phyloP scores from a whole-genome alignment of 805 yeast genomes.

The Vanderwaltozyma yarrowii region DNA sequence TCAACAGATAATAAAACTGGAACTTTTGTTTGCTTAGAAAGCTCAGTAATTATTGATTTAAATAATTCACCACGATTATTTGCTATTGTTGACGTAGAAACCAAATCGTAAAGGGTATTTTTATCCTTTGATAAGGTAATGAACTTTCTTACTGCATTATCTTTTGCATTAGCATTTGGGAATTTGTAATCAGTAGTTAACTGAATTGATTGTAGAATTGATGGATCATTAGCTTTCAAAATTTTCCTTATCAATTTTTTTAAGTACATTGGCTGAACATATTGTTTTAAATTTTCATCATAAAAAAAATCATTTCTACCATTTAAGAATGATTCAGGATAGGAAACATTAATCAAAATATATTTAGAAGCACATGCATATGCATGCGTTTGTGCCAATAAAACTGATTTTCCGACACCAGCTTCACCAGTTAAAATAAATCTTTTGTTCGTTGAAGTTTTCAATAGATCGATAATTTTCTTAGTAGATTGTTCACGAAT shows the following conservation, averaged over 20 bases:
- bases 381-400: conserved; percentile 46
- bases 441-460: conserved; percentile 37
- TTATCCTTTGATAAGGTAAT: conserved; percentile 21
- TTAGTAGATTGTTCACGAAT: conserved; percentile 40
- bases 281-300: conserved; percentile 38
- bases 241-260: conserved; percentile 48
- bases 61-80: conserved; percentile 37
- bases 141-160: conserved; percentile 19
- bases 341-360: conserved; percentile 53
- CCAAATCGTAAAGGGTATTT: conserved; percentile 36
- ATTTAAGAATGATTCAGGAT: conserved; percentile 50
- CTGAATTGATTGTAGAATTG: conserved; percentile 28
- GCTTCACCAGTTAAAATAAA: conserved; percentile 52
- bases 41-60: conserved; percentile 44
- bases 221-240: conserved; percentile 35
- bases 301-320: conserved; percentile 63
- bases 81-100: conserved; percentile 29
- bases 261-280: conserved; percentile 73
- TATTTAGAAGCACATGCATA: conserved; percentile 38
- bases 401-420: conserved; percentile 74
- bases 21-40: conserved; percentile 37
- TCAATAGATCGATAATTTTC: conserved; percentile 32
- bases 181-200: conserved; percentile 29
- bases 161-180: conserved; percentile 25
- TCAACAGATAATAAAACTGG: conserved; percentile 69